Evolutionary conservation across 495 filamentous ascomycete species (phyloP).

Genomic region (Evernia prunastri): DNA sequence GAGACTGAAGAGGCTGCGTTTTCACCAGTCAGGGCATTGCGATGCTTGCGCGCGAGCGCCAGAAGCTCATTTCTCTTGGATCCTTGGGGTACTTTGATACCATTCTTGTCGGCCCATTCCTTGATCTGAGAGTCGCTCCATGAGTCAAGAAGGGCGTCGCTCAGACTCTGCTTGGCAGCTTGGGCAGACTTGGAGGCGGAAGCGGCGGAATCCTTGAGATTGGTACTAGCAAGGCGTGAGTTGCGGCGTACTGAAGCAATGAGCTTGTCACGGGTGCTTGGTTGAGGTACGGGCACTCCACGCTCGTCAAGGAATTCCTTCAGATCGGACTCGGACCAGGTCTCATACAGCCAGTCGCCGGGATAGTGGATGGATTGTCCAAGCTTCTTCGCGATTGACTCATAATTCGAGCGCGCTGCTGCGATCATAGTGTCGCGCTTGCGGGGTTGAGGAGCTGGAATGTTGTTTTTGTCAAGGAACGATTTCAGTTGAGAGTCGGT

Average conservation of each 20-base stretch:
- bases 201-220: constrained; percentile 50
- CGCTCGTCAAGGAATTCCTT: constrained; percentile 85
- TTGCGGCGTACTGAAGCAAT: constrained; percentile 88
- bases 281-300: constrained; percentile 83
- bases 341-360: constrained; percentile 90
- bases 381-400: constrained; percentile 71
- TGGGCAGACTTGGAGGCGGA: constrained; percentile 61
- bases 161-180: constrained; percentile 61
- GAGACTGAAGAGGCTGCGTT: constrained; percentile 54
- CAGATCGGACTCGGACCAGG: constrained; percentile 73
- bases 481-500: constrained; percentile 82
- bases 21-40: constrained; percentile 63
- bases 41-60: constrained; percentile 86
- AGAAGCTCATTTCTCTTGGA: constrained; percentile 83
- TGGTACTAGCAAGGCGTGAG: constrained; percentile 68
- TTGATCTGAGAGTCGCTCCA: constrained; percentile 83
- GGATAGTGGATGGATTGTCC: constrained; percentile 79
- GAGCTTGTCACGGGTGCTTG: constrained; percentile 76
- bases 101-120: constrained; percentile 69
- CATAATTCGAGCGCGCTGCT: constrained; percentile 73
- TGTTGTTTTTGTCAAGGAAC: constrained; percentile 81
- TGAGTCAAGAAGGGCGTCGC: constrained; percentile 75
- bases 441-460: constrained; percentile 79
- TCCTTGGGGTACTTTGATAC: constrained; percentile 80
- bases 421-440: constrained; percentile 76